These are phyloP conservation scores for Rhodotorula paludigena DNA, from an alignment of 768 basidiomycete genomes.

Conservation along the genomic window DNA sequence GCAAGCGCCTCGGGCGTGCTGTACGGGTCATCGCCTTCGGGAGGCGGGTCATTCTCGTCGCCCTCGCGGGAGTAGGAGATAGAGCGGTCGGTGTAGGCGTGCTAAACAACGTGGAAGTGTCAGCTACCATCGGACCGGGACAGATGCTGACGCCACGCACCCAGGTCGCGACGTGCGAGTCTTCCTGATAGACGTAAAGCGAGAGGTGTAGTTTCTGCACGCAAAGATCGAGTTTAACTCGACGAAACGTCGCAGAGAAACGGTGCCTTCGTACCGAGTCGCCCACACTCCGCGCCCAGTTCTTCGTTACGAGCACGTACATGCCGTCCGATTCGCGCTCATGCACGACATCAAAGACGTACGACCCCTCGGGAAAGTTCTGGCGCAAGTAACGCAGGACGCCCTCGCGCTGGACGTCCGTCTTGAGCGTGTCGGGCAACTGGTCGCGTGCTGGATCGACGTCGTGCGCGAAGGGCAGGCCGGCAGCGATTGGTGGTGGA, in stretches of 20 bases:
- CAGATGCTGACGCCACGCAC: neutral
- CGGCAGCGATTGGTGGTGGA: constrained; percentile 19
- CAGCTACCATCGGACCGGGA: accelerated
- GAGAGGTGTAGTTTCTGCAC: constrained; percentile 30
- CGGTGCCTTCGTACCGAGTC: constrained; percentile 4
- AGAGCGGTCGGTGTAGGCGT: constrained; percentile 36
- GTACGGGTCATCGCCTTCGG: constrained; percentile 22
- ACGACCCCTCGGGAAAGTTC: constrained; percentile 23
- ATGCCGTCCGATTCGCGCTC: constrained; percentile 19
- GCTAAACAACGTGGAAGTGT: neutral
- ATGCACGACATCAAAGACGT: constrained; percentile 17
- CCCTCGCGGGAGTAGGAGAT: constrained; percentile 26
- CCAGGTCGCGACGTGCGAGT: constrained; percentile 30
- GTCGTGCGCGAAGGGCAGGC: constrained; percentile 19
- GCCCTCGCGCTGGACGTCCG: constrained; percentile 28
- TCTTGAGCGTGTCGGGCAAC: constrained; percentile 17
- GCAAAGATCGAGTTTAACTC: neutral
- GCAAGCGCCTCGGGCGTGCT: constrained; percentile 24
- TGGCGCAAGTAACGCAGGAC: constrained; percentile 19
- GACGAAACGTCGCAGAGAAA: neutral
- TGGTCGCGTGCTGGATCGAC: constrained; percentile 1
- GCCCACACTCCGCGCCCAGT: constrained; percentile 20
- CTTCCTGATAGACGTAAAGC: constrained; percentile 27
- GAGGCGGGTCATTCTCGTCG: constrained; percentile 22
- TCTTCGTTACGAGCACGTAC: constrained; percentile 13